Percentiles rank a stretch among this genome's conserved stretches.
Conservation (phyloP, 2,329 filamentous ascomycete genomes). For the Apiospora koreana region DNA sequence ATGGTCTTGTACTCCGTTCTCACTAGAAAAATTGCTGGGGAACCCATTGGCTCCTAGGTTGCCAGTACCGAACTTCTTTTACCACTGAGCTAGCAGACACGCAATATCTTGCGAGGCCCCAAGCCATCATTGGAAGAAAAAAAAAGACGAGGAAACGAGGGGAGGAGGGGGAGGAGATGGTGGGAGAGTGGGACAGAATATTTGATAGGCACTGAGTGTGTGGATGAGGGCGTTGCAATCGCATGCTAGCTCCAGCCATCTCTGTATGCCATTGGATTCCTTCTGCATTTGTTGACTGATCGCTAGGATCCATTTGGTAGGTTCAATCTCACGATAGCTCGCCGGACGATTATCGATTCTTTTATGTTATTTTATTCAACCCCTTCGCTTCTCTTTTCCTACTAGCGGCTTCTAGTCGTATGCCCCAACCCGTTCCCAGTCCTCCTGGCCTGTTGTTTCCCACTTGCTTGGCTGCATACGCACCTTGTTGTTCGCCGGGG, state of each 20-base stretch:
- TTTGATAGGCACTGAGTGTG: neutral
- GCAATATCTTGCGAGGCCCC: neutral
- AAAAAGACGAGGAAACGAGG: neutral
- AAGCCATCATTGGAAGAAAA: neutral
- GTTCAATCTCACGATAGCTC: slow-evolving; percentile 1
- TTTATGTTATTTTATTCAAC: neutral
- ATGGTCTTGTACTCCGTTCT: too few relatives aligned
- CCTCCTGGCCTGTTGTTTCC: neutral
- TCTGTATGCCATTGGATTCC: neutral
- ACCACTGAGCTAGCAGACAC: neutral
- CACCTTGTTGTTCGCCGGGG: neutral
- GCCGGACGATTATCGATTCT: neutral
- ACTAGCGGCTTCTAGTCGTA: neutral
- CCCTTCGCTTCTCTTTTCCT: neutral
- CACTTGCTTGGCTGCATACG: slow-evolving; percentile 2
- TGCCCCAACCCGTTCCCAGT: neutral
- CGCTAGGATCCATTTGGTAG: neutral
- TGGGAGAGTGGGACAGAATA: neutral
- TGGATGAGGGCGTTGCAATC: neutral
- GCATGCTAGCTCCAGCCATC: neutral
- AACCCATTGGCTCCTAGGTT: neutral
- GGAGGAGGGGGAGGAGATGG: neutral
- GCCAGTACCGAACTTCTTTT: too few relatives aligned
- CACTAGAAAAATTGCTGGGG: neutral
- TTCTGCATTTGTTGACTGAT: neutral